A percentile compares a stretch with the other conserved stretches of the same genome.
phyloP scores from a whole-genome alignment of 2,329 filamentous ascomycete genomes.

The Blastomyces gilchristii region DNA sequence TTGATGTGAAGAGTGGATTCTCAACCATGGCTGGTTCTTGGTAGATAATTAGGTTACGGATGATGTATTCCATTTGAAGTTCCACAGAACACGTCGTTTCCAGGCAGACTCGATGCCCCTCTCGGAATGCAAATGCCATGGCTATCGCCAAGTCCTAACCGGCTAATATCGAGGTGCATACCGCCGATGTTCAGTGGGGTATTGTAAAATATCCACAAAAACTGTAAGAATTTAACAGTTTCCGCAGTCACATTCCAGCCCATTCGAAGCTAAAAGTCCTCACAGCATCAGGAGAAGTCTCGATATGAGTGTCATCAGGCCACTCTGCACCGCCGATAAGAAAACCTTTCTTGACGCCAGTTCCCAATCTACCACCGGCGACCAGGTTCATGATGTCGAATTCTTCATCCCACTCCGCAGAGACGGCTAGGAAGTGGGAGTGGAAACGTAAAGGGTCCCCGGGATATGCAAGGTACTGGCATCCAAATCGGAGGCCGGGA shows the following conservation, averaged over 20 bases:
- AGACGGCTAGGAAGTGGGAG: conserved; percentile 83
- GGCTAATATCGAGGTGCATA: not conserved
- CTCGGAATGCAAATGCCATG: not conserved
- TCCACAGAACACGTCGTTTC: not conserved
- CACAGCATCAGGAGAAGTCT: conserved; percentile 33
- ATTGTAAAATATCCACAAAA: not conserved
- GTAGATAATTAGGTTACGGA: not conserved
- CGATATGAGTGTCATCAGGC: conserved; percentile 28
- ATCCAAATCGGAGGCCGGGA: conserved; percentile 87
- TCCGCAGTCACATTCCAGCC: conserved; percentile 65
- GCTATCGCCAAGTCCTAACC: not conserved
- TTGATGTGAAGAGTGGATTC: not conserved
- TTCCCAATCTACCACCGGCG: conserved; percentile 75
- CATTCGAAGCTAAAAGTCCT: conserved; percentile 82
- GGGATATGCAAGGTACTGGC: conserved; percentile 88
- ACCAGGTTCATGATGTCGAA: conserved; percentile 78
- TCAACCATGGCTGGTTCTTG: not conserved
- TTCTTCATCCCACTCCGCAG: conserved; percentile 76
- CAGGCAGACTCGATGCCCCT: not conserved
- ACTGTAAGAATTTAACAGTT: not conserved
- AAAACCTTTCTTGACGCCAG: conserved; percentile 92
- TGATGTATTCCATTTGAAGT: not conserved
- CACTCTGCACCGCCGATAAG: conserved; percentile 62
- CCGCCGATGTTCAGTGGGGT: not conserved
- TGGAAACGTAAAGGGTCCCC: conserved; percentile 92